A percentile compares a stretch with the other conserved stretches of the same genome.
Evolutionary conservation across 768 basidiomycete species (phyloP).

Genomic region (Rhizopogon roseolus): DNA sequence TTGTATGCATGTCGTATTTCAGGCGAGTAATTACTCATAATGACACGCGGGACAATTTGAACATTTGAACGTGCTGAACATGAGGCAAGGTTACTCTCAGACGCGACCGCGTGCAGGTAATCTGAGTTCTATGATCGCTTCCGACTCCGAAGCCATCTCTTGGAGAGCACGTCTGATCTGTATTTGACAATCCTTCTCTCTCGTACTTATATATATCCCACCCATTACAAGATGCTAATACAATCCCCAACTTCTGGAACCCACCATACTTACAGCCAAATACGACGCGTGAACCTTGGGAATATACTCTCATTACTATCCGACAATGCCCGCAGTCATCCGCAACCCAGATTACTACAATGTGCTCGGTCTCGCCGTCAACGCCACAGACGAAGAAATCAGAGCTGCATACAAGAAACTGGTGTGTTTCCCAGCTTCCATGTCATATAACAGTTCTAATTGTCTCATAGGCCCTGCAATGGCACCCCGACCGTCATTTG

Average conservation of each 20-base stretch:
- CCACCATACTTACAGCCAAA: conserved; percentile 6
- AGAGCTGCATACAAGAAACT: conserved; percentile 58
- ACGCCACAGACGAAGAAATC: conserved; percentile 48
- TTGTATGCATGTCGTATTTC: background rate
- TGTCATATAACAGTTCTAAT: conserved; percentile 18
- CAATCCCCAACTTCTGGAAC: conserved; percentile 8
- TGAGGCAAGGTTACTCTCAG: conserved; percentile 20
- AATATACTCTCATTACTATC: conserved; percentile 8
- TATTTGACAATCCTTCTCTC: conserved; percentile 18
- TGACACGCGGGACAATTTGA: conserved; percentile 15
- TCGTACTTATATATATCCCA: conserved; percentile 21
- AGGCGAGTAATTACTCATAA: conserved; percentile 24
- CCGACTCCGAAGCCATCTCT: conserved; percentile 19
- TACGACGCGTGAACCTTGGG: conserved; percentile 3
- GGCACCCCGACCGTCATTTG: conserved; percentile 64
- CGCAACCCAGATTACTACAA: conserved; percentile 29
- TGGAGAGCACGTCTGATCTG: conserved; percentile 13
- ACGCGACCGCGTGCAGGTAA: conserved; percentile 12
- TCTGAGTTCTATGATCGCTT: conserved; percentile 14
- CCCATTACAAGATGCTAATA: conserved; percentile 8
- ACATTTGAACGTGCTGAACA: conserved; percentile 24
- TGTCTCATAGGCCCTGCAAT: conserved; percentile 46
- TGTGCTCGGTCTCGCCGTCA: conserved; percentile 39
- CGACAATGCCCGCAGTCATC: conserved; percentile 20
- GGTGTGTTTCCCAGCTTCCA: conserved; percentile 32